Base-by-base conservation (phyloP, 2,329 filamentous ascomycete species). In the Fusarium subglutinans region DNA sequence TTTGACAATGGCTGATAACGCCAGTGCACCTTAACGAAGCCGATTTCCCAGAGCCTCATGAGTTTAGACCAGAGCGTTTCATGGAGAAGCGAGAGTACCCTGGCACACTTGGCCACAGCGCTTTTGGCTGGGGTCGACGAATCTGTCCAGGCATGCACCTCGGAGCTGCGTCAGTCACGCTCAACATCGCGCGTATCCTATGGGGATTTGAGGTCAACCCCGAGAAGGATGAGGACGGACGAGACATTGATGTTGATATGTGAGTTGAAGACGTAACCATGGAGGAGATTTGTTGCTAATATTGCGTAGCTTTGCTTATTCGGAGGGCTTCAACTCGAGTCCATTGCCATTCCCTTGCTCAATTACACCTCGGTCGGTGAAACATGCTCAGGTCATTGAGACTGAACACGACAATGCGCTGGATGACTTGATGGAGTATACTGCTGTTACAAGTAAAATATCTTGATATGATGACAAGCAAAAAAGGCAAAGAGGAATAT, bases 181-280 rank as follows among this genome's bases (percentile, higher is more conserved):
- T 87, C 4, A 84, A 82, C 48, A 84, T 88, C 26, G 82, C 86
- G 0, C 83, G 85, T 6, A 79, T 88, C 1, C 76, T 91, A 0
- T 91, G 89, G 89, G 88, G 83, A 0, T 90, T 90, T 60, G 76
- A 86, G 1, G 77, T 86, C 11, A 69, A 67, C 1, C 79, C 80
- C 0, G 81, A 74, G 2, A 79, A 78, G 57, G 73, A 82, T 11
- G 73, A 76, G 17, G 77, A 78, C 17, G 81, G 80, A 0, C 67
- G 72, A 15, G 72, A 82, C 4, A 67, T 83, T 17, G 82, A 83
- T 0, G 82, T 82, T 3, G 83, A 85, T 37, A 84, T 84, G 83
- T 84, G 33, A 80, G 81, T 53, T 3, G 53, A 17, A 30, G 37
- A 64, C 4, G 4, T 10, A 2, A 5, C 2, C 3, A 20, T 4